These are phyloP conservation scores for Obelidium mucronatum DNA, from an alignment of 192 early-diverging fungal species.

Conservation along the genomic window DNA sequence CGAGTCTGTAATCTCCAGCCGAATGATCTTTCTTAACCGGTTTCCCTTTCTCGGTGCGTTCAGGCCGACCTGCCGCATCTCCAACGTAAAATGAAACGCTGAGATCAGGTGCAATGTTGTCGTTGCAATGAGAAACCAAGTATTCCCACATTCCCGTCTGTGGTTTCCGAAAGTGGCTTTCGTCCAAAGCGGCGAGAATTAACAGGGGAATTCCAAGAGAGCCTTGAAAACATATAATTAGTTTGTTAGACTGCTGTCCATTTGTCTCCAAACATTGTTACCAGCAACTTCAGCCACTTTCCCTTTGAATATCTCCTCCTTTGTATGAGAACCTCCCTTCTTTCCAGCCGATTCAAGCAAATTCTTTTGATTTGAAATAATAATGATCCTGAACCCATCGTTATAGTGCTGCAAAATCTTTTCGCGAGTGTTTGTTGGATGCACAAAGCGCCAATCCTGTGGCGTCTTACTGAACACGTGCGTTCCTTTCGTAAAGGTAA, in stretches of 20 bases:
- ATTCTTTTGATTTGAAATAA: conserved; percentile 80
- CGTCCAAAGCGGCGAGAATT: conserved; percentile 72
- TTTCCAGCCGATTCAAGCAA: conserved; percentile 38
- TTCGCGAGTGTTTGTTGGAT: conserved; percentile 61
- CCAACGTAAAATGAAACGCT: conserved; percentile 83
- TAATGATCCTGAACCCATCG: conserved; percentile 70
- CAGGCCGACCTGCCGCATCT: conserved; percentile 86
- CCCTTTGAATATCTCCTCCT: conserved; percentile 54
- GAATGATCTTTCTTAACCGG: conserved; percentile 71
- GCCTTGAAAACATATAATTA: no score
- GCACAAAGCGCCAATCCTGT: conserved; percentile 83
- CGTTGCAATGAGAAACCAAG: conserved; percentile 37
- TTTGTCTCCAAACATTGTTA: no score
- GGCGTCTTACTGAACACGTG: conserved; percentile 68
- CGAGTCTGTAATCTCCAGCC: conserved; percentile 89
- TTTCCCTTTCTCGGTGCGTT: conserved; percentile 61
- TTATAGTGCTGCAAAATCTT: conserved; percentile 59
- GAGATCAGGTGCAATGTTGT: conserved; percentile 46
- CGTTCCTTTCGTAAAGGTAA: conserved; percentile 72
- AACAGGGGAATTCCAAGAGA: conserved; percentile 64
- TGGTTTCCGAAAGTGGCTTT: conserved; percentile 79
- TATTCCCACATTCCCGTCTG: conserved; percentile 71
- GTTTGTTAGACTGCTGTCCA: neutral
- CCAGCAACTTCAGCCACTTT: conserved; percentile 30
- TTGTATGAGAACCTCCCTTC: conserved; percentile 27